Percentiles rank a stretch among this genome's conserved stretches.
Evolutionary conservation across 2,329 filamentous ascomycete species (phyloP).

Genomic region (Epichloe gansuensis): DNA sequence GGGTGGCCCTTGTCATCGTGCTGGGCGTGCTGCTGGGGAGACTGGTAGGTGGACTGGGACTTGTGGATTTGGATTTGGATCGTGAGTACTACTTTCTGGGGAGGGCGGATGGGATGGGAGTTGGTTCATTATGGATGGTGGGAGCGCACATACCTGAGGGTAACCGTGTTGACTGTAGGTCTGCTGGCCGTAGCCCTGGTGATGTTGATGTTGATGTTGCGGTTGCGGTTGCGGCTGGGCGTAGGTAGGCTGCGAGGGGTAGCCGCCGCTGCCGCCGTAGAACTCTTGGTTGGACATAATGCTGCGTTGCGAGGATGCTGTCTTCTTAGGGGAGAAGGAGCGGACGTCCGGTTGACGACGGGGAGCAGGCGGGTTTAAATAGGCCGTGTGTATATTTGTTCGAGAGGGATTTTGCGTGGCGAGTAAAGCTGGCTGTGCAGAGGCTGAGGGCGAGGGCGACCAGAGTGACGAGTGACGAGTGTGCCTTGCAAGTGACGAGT

Average conservation of each 20-base stretch:
- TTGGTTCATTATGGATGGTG: background rate
- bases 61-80: no score
- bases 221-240: conserved; percentile 13
- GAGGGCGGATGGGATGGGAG: background rate
- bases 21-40: background rate
- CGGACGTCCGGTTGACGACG: no score
- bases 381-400: no score
- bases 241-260: conserved; percentile 14
- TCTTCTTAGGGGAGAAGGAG: background rate
- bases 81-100: no score
- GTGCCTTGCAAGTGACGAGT: no score
- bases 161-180: conserved; percentile 7
- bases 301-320: background rate
- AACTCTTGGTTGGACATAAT: conserved; percentile 30
- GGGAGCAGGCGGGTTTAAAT: no score
- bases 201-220: conserved; percentile 14
- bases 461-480: no score
- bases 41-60: conserved; percentile 5
- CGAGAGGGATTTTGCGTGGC: no score
- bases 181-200: conserved; percentile 1
- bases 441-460: no score
- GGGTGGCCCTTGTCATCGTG: conserved; percentile 2
- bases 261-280: conserved; percentile 17
- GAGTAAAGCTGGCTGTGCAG: no score
- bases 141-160: background rate